Evolutionary conservation across 306 rosid genomes (phyloP).

Genomic region (peach (Prunus persica)): DNA sequence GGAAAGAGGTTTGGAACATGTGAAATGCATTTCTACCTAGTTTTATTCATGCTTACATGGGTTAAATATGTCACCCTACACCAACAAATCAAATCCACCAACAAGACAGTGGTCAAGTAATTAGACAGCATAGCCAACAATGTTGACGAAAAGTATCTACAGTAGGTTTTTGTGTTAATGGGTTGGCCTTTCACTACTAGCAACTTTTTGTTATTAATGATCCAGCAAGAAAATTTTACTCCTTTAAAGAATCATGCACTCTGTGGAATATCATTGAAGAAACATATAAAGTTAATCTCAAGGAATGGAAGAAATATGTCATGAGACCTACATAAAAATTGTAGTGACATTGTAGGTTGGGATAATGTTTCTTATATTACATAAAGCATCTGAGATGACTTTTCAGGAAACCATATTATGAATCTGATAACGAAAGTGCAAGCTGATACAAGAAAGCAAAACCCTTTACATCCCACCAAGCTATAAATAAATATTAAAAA

Average conservation of each 20-base stretch:
- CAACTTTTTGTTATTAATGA: conserved; percentile 9
- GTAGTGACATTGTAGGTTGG: background rate
- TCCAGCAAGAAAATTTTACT: background rate
- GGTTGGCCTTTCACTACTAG: background rate
- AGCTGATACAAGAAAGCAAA: too few relatives aligned
- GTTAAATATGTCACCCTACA: background rate
- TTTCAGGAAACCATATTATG: too few relatives aligned
- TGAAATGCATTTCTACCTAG: background rate
- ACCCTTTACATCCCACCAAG: too few relatives aligned
- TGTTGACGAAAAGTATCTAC: background rate
- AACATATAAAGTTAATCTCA: background rate
- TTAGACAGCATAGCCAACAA: too few relatives aligned
- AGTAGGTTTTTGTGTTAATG: background rate
- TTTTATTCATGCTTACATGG: background rate
- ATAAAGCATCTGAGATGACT: background rate
- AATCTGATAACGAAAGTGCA: too few relatives aligned
- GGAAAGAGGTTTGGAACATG: background rate
- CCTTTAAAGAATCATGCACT: conserved; percentile 1
- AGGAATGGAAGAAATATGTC: background rate
- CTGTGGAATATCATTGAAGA: background rate
- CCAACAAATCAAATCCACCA: background rate
- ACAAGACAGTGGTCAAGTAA: background rate
- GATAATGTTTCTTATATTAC: background rate
- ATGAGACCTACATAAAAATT: background rate
- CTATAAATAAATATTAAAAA: too few relatives aligned